Evolutionary conservation across 495 filamentous ascomycete species (phyloP), one percentile per base, ranked within the genome.

Genomic region (Penicillium simplicissimum): DNA sequence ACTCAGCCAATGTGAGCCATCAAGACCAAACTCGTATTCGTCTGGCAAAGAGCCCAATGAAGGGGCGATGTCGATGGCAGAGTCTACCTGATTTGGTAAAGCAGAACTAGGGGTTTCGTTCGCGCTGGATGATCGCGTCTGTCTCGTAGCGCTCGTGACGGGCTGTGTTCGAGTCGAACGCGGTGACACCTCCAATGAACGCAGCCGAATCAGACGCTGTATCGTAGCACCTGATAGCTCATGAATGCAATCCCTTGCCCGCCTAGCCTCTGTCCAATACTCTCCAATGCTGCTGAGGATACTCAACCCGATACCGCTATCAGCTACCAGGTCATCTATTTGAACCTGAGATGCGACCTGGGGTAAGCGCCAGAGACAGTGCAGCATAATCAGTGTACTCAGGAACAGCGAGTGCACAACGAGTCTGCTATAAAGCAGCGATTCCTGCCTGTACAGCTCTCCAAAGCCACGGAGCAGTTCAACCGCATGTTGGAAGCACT

Each of bases 231-330:
- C 61, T 1, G 74, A 77, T 51, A 80, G 48, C 34, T 81, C 73
- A 34, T 78, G 73, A 31, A 81, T 67, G 21, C 77, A 75, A 54
- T 82, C 78, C 8, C 79, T 68, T 1, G 76, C 77, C 36, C 76
- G 57, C 51, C 73, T 74, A 11, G 79, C 78, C 55, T 78, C 76
- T 5, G 66, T 58, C 77, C 79, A 82, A 62, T 81, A 71, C 31
- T 82, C 79, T 10, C 76, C 79, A 19, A 79, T 76, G 23, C 77
- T 77, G 60, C 79, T 80, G 13, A 82, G 73, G 17, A 82, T 74
- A 36, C 74, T 77, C 55, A 74, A 64, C 23, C 72, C 65, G n/a
- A 71, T 71, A 33, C 70, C 67, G n/a, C 76, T 66, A 49, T 77
- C 72, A 3, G 67, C 61, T 3, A 74, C 71, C 9, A 82, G 60